phyloP scores from a whole-genome alignment of 139 green algal species.

The Chlamydomonas sp. region DNA sequence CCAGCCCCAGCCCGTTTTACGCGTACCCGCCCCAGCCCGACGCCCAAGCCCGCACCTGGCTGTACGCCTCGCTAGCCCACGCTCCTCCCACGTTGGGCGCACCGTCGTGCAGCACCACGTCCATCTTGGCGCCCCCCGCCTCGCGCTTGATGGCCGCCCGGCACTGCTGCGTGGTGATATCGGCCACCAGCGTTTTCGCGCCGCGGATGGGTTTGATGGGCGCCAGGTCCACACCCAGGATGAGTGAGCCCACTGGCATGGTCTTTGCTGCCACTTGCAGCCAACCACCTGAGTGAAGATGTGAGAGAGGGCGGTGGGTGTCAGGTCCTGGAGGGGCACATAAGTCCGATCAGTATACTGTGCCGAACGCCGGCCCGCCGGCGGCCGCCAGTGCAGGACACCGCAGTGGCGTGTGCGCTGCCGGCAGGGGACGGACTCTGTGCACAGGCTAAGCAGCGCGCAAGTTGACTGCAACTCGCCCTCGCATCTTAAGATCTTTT shows the following conservation, averaged over 20 bases:
- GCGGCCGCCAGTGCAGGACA: too few relatives aligned
- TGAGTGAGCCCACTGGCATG: conserved; percentile 90
- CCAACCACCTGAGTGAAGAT: conserved; percentile 19
- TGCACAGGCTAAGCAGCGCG: too few relatives aligned
- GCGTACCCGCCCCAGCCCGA: background rate
- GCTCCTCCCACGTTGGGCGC: conserved; percentile 97
- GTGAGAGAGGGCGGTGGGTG: background rate
- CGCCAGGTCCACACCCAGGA: conserved; percentile 96
- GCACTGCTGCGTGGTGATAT: conserved; percentile 94
- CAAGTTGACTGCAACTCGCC: too few relatives aligned
- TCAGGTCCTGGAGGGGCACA: too few relatives aligned
- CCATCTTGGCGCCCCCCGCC: conserved; percentile 79
- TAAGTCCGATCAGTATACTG: background rate
- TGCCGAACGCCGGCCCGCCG: background rate
- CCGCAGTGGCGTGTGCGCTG: too few relatives aligned
- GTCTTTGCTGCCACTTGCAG: conserved; percentile 94
- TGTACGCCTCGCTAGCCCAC: conserved; percentile 91
- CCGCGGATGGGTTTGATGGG: conserved; percentile 94
- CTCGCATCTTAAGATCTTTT: too few relatives aligned
- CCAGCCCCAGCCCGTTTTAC: too few relatives aligned
- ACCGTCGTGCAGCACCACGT: conserved; percentile 97
- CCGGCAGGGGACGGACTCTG: too few relatives aligned
- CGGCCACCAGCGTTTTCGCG: conserved; percentile 84
- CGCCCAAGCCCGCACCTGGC: conserved; percentile 50
- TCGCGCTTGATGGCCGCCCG: conserved; percentile 83